phyloP scores from a whole-genome alignment of 2,329 filamentous ascomycete genomes.

The Lachnellula cervina region DNA sequence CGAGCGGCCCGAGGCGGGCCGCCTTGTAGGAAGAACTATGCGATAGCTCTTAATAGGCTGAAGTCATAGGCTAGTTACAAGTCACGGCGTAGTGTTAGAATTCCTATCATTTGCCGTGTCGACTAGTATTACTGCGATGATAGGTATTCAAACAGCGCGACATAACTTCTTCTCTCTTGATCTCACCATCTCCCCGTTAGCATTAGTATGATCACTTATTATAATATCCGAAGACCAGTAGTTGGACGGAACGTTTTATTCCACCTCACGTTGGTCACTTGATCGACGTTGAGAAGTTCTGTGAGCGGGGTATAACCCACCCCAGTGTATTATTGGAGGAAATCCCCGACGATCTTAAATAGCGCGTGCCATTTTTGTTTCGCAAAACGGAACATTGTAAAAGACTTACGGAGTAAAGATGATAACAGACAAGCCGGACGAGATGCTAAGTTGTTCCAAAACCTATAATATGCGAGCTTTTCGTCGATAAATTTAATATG shows the following conservation, averaged over 20 bases:
- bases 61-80: too few relatives aligned
- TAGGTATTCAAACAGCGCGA: too few relatives aligned
- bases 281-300: not conserved
- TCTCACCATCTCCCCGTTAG: too few relatives aligned
- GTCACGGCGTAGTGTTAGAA: too few relatives aligned
- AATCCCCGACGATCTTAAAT: constrained; percentile 3
- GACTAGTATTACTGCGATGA: too few relatives aligned
- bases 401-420: constrained; percentile 9
- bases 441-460: not conserved
- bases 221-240: not conserved
- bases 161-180: too few relatives aligned
- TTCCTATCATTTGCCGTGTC: too few relatives aligned
- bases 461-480: not conserved
- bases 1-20: too few relatives aligned
- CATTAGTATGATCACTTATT: not conserved
- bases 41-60: too few relatives aligned
- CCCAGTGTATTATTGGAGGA: constrained; percentile 16
- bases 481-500: not conserved
- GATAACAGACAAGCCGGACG: not conserved
- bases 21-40: too few relatives aligned
- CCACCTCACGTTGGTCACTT: constrained; percentile 6
- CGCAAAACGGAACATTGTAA: constrained; percentile 7
- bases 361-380: not conserved
- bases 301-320: not conserved
- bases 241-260: constrained; percentile 6